Percentiles rank a stretch among this genome's conserved stretches.
phyloP scores from a whole-genome alignment of 2,329 filamentous ascomycete species.

The Talaromyces sp. region DNA sequence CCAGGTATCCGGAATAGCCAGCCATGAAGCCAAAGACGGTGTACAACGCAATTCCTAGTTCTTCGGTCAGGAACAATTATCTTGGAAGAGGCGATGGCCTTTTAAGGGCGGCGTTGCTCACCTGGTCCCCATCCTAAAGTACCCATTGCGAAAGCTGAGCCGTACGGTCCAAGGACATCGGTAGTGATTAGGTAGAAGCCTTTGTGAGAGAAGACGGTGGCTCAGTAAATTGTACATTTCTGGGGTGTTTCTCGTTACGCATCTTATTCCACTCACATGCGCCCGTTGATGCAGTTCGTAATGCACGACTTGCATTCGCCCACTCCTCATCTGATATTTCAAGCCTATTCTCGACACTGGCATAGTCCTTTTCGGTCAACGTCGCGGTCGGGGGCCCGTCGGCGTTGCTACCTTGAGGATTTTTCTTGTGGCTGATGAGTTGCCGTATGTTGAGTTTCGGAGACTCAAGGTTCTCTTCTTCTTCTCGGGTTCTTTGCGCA shows the following conservation, averaged over 20 bases:
- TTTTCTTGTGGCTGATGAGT: background rate
- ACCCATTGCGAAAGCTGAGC: constrained; percentile 24
- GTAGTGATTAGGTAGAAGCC: constrained; percentile 47
- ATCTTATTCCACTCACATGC: constrained; percentile 20
- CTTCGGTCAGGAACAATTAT: background rate
- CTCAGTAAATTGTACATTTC: background rate
- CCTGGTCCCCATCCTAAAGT: constrained; percentile 41
- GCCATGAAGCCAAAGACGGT: constrained; percentile 40
- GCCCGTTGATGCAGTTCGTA: constrained; percentile 43
- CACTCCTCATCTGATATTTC: constrained; percentile 39
- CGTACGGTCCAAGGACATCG: constrained; percentile 42
- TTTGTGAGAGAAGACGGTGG: background rate
- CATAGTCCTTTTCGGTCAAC: background rate
- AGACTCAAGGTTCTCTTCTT: constrained; percentile 18
- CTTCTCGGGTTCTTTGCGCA: constrained; percentile 25
- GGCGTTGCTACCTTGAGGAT: background rate
- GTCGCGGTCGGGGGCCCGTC: background rate
- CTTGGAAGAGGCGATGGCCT: background rate
- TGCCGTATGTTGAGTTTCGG: constrained; percentile 6
- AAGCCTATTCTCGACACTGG: background rate
- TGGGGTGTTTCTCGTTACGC: background rate
- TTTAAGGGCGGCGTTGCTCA: background rate
- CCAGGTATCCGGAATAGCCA: constrained; percentile 40
- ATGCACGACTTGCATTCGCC: constrained; percentile 41
- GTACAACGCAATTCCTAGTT: constrained; percentile 29